Evolutionary conservation across 2,329 filamentous ascomycete genomes (phyloP), one percentile per base, ranked within the genome.

Genomic region (Penicillium expansum): DNA sequence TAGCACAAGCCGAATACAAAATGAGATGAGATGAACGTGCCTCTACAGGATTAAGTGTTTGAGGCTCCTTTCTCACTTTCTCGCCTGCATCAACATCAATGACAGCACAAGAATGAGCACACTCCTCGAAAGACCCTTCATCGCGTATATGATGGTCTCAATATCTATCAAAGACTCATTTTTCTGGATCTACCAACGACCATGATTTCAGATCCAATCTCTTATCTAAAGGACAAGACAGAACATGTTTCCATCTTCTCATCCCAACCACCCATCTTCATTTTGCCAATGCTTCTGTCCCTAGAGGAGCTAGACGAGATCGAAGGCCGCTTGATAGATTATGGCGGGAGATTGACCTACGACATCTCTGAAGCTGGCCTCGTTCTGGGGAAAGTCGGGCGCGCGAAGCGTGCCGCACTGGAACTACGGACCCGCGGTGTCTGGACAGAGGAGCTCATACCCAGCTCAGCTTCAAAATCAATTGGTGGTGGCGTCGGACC

Each of bases 371-470:
- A 93, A 71, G 91, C 91, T 0, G 80, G 83, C 5, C 73, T 97
- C 3, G 79, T 96, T 2, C 71, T 97, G 30, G 91, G 89, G 2
- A 90, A 86, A 62, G 81, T 96, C 33, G 80, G 80, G 0, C 87
- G 84, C 54, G 86, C 84, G 62, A 82, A 85, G 65, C 83, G 93
- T 18, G 91, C 91, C 0, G 80, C 83, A 45, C 86, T 95, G 65
- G 93, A 97, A 74, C 77, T 97, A 59, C 82, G 90, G 52, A 82
- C 84, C 7, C 82, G 84, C 44, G 86, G 85, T 14, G 64, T 96
- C 2, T 76, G 73, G 70, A 77, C 76, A 41, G 71, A 80, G 50
- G 73, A 79, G 48, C 52, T 67, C 29, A 13, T 54, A 8, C 27
- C 27, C 0, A 39, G 5, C 8, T 16, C 30, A 10, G 43, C 38